phyloP scores from a whole-genome alignment of 1,284 basidiomycete species.

The Rhodofomes roseus region DNA sequence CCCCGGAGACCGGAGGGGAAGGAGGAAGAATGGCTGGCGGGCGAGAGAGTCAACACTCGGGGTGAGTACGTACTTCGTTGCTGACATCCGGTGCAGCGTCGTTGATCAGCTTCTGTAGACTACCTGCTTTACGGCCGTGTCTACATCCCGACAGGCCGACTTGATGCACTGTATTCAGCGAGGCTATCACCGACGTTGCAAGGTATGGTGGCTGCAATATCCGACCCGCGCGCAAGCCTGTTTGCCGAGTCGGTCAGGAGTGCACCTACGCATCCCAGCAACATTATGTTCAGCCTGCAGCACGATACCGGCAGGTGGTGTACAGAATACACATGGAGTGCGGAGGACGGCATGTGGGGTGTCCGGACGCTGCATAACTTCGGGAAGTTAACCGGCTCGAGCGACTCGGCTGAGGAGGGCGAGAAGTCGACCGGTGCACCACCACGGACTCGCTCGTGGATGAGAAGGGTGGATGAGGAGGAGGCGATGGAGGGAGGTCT shows the following conservation, averaged over 20 bases:
- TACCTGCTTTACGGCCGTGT: constrained; percentile 91
- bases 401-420: constrained; percentile 32
- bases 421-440: constrained; percentile 20
- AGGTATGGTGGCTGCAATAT: constrained; percentile 69
- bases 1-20: constrained; percentile 73
- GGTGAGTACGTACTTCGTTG: constrained; percentile 44
- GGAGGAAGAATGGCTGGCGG: constrained; percentile 77
- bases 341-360: constrained; percentile 92
- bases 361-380: constrained; percentile 92
- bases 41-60: constrained; percentile 71
- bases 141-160: constrained; percentile 83
- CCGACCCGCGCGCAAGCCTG: constrained; percentile 57
- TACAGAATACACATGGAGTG: constrained; percentile 93
- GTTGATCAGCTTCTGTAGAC: constrained; percentile 43
- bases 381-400: constrained; percentile 47
- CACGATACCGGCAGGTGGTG: constrained; percentile 93
- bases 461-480: constrained; percentile 83
- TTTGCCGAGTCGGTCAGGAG: constrained; percentile 39
- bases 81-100: constrained; percentile 4
- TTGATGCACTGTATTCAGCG: constrained; percentile 88
- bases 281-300: constrained; percentile 86
- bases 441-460: constrained; percentile 23
- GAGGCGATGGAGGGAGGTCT: constrained; percentile 88
- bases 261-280: constrained; percentile 44
- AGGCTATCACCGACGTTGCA: constrained; percentile 74